phyloP scores from a whole-genome alignment of 2,329 filamentous ascomycete species.

The Mycogone perniciosa region DNA sequence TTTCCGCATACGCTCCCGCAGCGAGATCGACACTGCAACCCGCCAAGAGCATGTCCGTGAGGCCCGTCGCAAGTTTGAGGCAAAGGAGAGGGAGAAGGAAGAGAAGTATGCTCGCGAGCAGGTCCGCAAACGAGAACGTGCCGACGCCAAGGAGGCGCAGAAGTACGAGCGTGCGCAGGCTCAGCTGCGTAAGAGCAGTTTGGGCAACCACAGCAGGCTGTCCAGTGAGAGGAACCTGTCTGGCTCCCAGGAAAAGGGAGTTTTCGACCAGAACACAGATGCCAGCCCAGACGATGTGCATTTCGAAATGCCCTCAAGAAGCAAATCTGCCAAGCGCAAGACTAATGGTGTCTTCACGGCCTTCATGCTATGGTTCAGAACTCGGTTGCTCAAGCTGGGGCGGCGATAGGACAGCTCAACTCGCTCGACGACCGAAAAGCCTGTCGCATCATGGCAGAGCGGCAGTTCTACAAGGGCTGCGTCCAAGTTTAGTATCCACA shows the following conservation, averaged over 20 bases:
- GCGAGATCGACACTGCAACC: slow-evolving; percentile 50
- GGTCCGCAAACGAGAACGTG: slow-evolving; percentile 51
- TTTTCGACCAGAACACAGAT: slow-evolving; percentile 19
- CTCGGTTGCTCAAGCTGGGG: slow-evolving; percentile 38
- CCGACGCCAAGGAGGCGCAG: slow-evolving; percentile 50
- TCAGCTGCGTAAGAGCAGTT: slow-evolving; percentile 35
- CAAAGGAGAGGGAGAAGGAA: slow-evolving; percentile 55
- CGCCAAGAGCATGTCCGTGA: slow-evolving; percentile 53
- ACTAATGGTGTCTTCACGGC: slow-evolving; percentile 57
- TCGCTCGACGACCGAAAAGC: background rate
- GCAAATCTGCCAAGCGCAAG: slow-evolving; percentile 49
- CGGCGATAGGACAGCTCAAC: slow-evolving; percentile 28
- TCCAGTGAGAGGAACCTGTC: slow-evolving; percentile 25
- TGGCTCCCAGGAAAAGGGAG: slow-evolving; percentile 34
- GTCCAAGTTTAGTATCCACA: background rate
- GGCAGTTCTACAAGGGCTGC: background rate
- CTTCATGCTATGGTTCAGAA: slow-evolving; percentile 59
- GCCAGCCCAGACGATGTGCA: slow-evolving; percentile 35
- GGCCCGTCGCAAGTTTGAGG: slow-evolving; percentile 57
- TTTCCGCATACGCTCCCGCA: slow-evolving; percentile 55
- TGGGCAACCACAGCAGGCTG: slow-evolving; percentile 20
- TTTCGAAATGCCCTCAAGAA: slow-evolving; percentile 38
- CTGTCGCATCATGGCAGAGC: background rate
- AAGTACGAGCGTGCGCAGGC: slow-evolving; percentile 43
- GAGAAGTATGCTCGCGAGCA: slow-evolving; percentile 57